Conservation (phyloP, 495 filamentous ascomycete genomes). For the Aspergillus bridgeri region DNA sequence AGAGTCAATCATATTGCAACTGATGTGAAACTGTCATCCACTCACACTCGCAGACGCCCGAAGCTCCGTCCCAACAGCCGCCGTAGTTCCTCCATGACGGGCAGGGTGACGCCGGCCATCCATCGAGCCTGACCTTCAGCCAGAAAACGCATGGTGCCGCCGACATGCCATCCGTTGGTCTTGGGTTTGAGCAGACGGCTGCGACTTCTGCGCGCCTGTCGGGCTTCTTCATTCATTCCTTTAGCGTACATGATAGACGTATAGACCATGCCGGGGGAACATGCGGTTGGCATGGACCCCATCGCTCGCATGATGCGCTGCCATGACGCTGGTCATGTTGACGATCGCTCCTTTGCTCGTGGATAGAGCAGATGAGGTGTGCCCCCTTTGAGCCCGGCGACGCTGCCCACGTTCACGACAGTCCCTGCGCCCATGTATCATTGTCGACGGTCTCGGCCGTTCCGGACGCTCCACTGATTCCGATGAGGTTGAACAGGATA, state of each 20-base stretch:
- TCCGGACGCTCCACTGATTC: constrained; percentile 49
- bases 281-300: constrained; percentile 59
- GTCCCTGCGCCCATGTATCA: constrained; percentile 47
- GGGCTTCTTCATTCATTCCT: constrained; percentile 48
- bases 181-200: constrained; percentile 54
- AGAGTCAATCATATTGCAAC: too few relatives aligned
- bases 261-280: constrained; percentile 58
- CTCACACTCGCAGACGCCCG: constrained; percentile 2
- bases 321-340: constrained; percentile 58
- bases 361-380: constrained; percentile 59
- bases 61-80: constrained; percentile 24
- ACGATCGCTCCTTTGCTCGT: constrained; percentile 59
- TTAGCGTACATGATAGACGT: constrained; percentile 57
- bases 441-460: constrained; percentile 54
- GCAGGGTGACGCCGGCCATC: constrained; percentile 47
- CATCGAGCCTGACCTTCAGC: constrained; percentile 46
- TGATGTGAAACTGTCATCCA: neutral
- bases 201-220: constrained; percentile 43
- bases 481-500: constrained; percentile 57
- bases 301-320: constrained; percentile 51
- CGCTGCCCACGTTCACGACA: constrained; percentile 57
- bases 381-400: constrained; percentile 55
- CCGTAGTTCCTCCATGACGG: constrained; percentile 48
- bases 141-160: constrained; percentile 37
- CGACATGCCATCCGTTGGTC: constrained; percentile 52